phyloP scores from a whole-genome alignment of 2,329 filamentous ascomycete species.

The Neonectria hederae region DNA sequence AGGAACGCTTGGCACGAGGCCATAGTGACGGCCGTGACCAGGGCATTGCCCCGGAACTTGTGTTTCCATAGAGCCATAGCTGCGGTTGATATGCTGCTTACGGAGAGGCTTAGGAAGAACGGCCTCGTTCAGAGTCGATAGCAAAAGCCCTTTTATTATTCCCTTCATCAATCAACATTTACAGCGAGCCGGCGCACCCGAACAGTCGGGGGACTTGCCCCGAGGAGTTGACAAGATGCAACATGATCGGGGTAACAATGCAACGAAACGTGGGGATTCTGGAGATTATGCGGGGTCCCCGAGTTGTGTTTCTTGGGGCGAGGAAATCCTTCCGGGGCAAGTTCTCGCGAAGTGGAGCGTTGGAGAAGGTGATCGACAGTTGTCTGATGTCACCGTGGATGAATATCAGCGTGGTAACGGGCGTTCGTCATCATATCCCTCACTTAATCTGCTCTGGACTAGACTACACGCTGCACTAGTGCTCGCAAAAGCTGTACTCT shows the following conservation, averaged over 20 bases:
- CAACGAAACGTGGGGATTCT: slow-evolving; percentile 18
- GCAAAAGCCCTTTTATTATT: not conserved
- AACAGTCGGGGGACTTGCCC: not conserved
- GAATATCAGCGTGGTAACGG: not conserved
- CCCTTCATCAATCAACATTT: not conserved
- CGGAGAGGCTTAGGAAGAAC: not conserved
- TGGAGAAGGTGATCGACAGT: slow-evolving; percentile 7
- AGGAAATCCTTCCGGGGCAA: slow-evolving; percentile 2
- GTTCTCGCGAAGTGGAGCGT: slow-evolving; percentile 5
- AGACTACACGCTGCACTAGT: slow-evolving; percentile 9
- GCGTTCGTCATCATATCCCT: not conserved
- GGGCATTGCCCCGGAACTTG: slow-evolving; percentile 11
- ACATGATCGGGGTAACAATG: slow-evolving; percentile 15
- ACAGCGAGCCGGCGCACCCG: not conserved
- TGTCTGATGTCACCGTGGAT: slow-evolving; percentile 4
- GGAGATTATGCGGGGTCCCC: slow-evolving; percentile 12
- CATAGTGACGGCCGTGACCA: slow-evolving; percentile 15
- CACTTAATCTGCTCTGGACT: not conserved
- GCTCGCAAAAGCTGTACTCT: slow-evolving; percentile 33
- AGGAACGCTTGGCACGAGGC: slow-evolving; percentile 18
- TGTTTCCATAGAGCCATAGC: slow-evolving; percentile 17
- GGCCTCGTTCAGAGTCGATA: not conserved
- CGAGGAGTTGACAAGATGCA: not conserved
- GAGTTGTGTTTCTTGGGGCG: not conserved
- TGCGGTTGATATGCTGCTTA: not conserved